Percentiles rank a stretch among this genome's conserved stretches.
Conservation (phyloP, 192 early-diverging fungal species). For the Pilaira anomala region DNA sequence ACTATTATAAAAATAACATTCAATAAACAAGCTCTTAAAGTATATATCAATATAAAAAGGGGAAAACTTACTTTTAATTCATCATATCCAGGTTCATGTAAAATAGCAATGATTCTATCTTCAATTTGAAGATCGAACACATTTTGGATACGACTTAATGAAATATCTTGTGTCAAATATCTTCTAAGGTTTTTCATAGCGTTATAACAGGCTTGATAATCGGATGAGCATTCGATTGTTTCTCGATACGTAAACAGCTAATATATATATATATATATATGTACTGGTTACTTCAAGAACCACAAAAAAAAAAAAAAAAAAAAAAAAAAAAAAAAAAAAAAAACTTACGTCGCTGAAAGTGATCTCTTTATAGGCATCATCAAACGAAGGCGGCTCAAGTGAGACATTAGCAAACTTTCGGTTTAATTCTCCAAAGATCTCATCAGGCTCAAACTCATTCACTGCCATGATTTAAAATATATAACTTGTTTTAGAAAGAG, state of each 20-base stretch:
- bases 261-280: background rate
- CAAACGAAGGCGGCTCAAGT: slow-evolving; percentile 1
- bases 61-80: slow-evolving; percentile 12
- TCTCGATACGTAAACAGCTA: too few relatives aligned
- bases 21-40: background rate
- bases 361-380: slow-evolving; percentile 10
- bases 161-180: slow-evolving; percentile 17
- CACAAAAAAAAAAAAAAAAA: background rate
- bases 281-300: background rate
- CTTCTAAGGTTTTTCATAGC: slow-evolving; percentile 9
- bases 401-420: slow-evolving; percentile 28
- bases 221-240: background rate
- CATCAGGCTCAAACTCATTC: slow-evolving; percentile 25
- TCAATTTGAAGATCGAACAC: slow-evolving; percentile 15
- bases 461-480: background rate
- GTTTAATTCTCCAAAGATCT: slow-evolving; percentile 19
- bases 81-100: slow-evolving; percentile 1
- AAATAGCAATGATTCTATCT: slow-evolving; percentile 5
- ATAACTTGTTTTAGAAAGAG: too few relatives aligned
- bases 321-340: background rate
- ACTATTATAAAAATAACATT: slow-evolving; percentile 5
- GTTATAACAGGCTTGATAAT: slow-evolving; percentile 5
- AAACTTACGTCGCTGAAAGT: background rate
- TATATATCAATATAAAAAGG: background rate
- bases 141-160: slow-evolving; percentile 13